A percentile compares a stretch with the other conserved stretches of the same genome.
phyloP scores from a whole-genome alignment of 2,329 filamentous ascomycete species.

The Colletotrichum tofieldiae region DNA sequence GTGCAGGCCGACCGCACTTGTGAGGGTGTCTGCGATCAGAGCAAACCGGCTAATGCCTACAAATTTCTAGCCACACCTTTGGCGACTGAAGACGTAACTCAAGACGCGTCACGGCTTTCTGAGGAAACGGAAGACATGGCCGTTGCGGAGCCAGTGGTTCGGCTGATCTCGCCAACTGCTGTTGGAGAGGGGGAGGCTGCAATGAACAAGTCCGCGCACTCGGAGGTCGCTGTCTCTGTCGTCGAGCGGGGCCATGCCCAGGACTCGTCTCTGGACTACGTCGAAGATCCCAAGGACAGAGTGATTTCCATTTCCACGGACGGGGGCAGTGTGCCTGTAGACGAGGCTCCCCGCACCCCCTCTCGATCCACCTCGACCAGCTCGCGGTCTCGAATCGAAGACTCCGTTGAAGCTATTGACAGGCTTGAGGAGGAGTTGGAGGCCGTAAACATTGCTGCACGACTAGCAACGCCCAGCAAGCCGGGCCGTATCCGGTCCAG shows the following conservation, averaged over 20 bases:
- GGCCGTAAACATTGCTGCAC: conserved; percentile 61
- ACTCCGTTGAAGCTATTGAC: conserved; percentile 75
- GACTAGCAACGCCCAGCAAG: conserved; percentile 51
- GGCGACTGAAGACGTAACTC: conserved; percentile 35
- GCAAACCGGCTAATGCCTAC: conserved; percentile 56
- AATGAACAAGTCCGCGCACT: conserved; percentile 12
- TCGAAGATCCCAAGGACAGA: conserved; percentile 18
- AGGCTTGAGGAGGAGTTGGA: conserved; percentile 75
- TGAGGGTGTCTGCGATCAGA: conserved; percentile 45
- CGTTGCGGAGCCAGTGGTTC: conserved; percentile 25
- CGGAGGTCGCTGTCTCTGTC: neutral
- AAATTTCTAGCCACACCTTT: conserved; percentile 65
- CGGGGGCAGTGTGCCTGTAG: neutral
- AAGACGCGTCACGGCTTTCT: neutral
- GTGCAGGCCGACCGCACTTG: conserved; percentile 52
- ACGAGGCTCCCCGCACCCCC: conserved; percentile 21
- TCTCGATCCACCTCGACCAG: conserved; percentile 43
- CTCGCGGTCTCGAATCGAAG: conserved; percentile 69
- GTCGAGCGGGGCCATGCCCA: neutral
- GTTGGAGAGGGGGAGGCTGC: conserved; percentile 6
- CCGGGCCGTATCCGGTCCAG: conserved; percentile 1
- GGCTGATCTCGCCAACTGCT: conserved; percentile 8
- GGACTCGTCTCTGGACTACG: conserved; percentile 7
- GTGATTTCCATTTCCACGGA: conserved; percentile 35
- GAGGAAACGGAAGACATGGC: conserved; percentile 31